Evolutionary conservation across 2,329 filamentous ascomycete genomes (phyloP), one percentile per base, ranked within the genome.

Genomic region (Chrysoporthe cubensis): DNA sequence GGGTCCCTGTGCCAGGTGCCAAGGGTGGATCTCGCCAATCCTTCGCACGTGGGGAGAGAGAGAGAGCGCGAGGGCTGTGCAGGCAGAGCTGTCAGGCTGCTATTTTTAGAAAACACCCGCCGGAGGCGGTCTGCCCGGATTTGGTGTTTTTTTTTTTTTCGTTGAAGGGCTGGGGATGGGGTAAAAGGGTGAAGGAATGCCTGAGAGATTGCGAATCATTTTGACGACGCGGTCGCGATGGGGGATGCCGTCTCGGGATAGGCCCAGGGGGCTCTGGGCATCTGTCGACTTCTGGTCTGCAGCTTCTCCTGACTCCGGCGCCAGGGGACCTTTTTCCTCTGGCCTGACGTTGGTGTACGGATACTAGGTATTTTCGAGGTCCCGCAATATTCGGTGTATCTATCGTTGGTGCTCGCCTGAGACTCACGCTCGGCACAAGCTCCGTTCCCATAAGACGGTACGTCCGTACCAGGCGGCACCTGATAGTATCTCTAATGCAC

Each of bases 31-130:
- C 11, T 40, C 50, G 54, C 54, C 26, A 26, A 57, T 57, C 54
- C 54, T 40, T 37, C 54, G 9, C 54, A 57, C 54, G 54, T 57
- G 54, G 54, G n/a, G 54, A 34, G 54, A 14, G 18, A 16, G n/a
- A 40, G 54, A 34, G 54, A 14, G 18, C 16, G n/a, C 8, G 54
- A n/a, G 54, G 54, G 50, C 54, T 57, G 54, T 57, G 54, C 54
- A 16, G 3, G 34, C 54, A 57, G 50, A 32, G 21, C 16, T 34
- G 26, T 54, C 50, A n/a, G 16, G 54, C 6, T 9, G 34, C 54
- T 57, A 57, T 57, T 57, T 57, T 57, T 57, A 57, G 54, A 4
- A 14, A 37, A 32, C n/a, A 40, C 14, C 32, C 54, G 32, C 54
- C 13, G 9, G 34, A 57, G 54, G 54, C 54, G 54, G 54, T 57